phyloP scores from a whole-genome alignment of 2,329 filamentous ascomycete species.

The Epichloe glyceriae region DNA sequence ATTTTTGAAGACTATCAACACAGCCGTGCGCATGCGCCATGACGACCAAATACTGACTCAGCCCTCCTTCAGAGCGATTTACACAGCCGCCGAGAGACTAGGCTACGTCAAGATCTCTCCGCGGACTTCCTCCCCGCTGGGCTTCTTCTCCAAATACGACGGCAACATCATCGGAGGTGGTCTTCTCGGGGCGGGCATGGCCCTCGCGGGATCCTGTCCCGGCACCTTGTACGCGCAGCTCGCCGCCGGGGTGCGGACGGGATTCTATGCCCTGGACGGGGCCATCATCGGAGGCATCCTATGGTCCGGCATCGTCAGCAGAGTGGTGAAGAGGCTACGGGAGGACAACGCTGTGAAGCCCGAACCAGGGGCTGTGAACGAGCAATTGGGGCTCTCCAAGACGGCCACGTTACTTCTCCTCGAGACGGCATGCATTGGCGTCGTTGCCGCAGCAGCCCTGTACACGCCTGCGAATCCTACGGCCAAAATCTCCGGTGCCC shows the following conservation, averaged over 20 bases:
- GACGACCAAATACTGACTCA: not conserved
- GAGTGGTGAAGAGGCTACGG: slow-evolving; percentile 17
- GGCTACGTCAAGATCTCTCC: slow-evolving; percentile 31
- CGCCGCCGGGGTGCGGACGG: slow-evolving; percentile 37
- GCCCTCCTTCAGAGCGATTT: slow-evolving; percentile 25
- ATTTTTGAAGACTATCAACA: too few relatives aligned
- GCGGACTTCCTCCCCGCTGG: slow-evolving; percentile 37
- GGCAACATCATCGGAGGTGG: slow-evolving; percentile 52
- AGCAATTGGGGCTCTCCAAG: slow-evolving; percentile 27
- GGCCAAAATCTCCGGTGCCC: slow-evolving; percentile 27
- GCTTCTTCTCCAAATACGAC: slow-evolving; percentile 42
- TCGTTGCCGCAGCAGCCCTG: slow-evolving; percentile 25
- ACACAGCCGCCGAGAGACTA: slow-evolving; percentile 31
- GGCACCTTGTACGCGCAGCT: slow-evolving; percentile 52
- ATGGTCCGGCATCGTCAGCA: slow-evolving; percentile 32
- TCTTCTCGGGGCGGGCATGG: slow-evolving; percentile 53
- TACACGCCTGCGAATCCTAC: slow-evolving; percentile 19
- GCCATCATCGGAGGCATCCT: slow-evolving; percentile 41
- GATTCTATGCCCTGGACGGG: slow-evolving; percentile 39
- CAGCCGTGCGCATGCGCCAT: too few relatives aligned
- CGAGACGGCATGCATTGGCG: slow-evolving; percentile 26
- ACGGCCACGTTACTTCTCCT: slow-evolving; percentile 26
- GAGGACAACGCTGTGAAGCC: slow-evolving; percentile 14
- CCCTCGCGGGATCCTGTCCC: slow-evolving; percentile 50
- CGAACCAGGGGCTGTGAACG: slow-evolving; percentile 22